phyloP scores from a whole-genome alignment of 805 yeast genomes.

The Tetrapisispora pingtungensis region DNA sequence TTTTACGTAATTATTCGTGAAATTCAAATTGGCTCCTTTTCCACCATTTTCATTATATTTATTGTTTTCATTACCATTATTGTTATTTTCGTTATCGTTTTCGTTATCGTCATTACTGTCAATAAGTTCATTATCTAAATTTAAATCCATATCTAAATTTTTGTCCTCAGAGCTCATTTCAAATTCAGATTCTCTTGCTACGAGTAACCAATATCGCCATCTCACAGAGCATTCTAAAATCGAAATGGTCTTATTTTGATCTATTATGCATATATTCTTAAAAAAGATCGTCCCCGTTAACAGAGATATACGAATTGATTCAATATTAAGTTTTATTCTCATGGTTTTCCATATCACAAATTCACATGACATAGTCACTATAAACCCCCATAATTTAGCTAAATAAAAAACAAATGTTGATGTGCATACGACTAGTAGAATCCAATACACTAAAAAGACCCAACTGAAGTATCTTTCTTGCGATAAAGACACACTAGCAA shows the following conservation, averaged over 20 bases:
- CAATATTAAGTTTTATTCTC: slow-evolving; percentile 52
- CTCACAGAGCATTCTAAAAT: slow-evolving; percentile 65
- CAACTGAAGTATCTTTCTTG: slow-evolving; percentile 35
- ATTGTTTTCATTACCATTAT: background rate
- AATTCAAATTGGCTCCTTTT: slow-evolving; percentile 6
- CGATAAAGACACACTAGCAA: slow-evolving; percentile 26
- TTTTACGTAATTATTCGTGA: background rate
- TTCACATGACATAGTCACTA: slow-evolving; percentile 42
- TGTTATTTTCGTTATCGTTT: background rate
- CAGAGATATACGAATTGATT: slow-evolving; percentile 65
- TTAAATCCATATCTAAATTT: background rate
- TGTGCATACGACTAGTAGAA: slow-evolving; percentile 51
- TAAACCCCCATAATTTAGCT: slow-evolving; percentile 57
- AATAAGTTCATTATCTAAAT: background rate
- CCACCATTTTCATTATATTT: slow-evolving; percentile 3
- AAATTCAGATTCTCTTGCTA: slow-evolving; percentile 27
- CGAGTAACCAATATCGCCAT: slow-evolving; percentile 83
- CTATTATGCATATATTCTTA: slow-evolving; percentile 62
- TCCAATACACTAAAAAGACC: slow-evolving; percentile 83
- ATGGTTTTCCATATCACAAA: slow-evolving; percentile 54
- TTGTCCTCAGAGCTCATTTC: background rate
- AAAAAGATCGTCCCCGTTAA: slow-evolving; percentile 77
- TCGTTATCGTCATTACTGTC: background rate
- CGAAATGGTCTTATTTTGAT: slow-evolving; percentile 63
- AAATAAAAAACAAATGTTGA: slow-evolving; percentile 65